phyloP scores from a whole-genome alignment of 2,329 filamentous ascomycete genomes.

The Fusarium mexicanum region DNA sequence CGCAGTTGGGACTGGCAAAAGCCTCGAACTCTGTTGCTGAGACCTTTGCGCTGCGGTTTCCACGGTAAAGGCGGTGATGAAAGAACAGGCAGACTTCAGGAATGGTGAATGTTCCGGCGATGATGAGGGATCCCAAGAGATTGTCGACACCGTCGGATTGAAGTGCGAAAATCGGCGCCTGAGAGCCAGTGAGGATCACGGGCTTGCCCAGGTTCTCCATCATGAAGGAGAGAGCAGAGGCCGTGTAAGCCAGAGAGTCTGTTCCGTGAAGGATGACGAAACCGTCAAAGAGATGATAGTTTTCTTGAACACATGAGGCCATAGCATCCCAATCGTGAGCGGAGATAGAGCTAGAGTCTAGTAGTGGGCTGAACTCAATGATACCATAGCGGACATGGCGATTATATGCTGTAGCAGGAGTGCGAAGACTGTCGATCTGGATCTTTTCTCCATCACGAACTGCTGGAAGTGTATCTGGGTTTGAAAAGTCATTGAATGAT shows the following conservation, averaged over 20 bases:
- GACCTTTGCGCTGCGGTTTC: conserved; percentile 88
- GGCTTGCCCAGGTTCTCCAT: conserved; percentile 90
- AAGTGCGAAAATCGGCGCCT: conserved; percentile 87
- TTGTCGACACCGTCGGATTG: conserved; percentile 95
- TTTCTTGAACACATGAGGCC: conserved; percentile 79
- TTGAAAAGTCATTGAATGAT: conserved; percentile 79
- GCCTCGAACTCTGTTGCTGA: conserved; percentile 87
- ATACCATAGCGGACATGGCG: conserved; percentile 85
- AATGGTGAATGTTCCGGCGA: conserved; percentile 91
- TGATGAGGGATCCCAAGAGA: conserved; percentile 85
- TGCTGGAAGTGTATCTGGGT: conserved; percentile 59
- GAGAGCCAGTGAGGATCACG: conserved; percentile 84
- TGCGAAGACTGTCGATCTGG: conserved; percentile 75
- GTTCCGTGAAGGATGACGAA: conserved; percentile 93
- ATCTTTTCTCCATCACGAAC: conserved; percentile 60
- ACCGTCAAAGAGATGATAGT: conserved; percentile 89
- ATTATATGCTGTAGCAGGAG: conserved; percentile 81
- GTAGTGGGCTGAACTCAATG: conserved; percentile 82
- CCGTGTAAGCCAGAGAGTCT: conserved; percentile 88
- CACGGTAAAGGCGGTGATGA: conserved; percentile 88
- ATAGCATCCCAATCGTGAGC: conserved; percentile 88
- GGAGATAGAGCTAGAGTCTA: conserved; percentile 92
- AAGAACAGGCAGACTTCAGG: conserved; percentile 95
- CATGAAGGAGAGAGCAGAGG: conserved; percentile 93
- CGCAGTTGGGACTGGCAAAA: conserved; percentile 87